Evolutionary conservation across 2,329 filamentous ascomycete species (phyloP), one percentile per base, ranked within the genome.

Genomic region (Hypoxylon sp.): DNA sequence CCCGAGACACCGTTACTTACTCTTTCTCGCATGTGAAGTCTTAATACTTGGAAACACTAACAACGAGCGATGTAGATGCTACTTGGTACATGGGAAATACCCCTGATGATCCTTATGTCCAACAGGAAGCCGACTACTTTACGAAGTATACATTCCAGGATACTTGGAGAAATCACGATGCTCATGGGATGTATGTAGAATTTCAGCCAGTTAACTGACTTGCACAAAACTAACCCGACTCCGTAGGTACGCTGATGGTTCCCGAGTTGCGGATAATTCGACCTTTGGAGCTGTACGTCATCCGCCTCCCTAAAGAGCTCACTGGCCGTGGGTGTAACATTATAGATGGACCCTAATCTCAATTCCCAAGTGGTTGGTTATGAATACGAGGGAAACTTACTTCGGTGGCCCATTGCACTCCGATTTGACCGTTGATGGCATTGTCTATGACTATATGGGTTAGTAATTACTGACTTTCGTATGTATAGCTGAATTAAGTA

Each of bases 71-170:
- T 51, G 14, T 47, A 71, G 89, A 91, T 76, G 88, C 89, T 3
- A 90, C 88, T 0, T 90, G 87, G 87, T 86, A 87, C 51, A 75
- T 90, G 13, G 85, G 86, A 26, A 86, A 86, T 51, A 84, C 84
- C 0, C 83, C 84, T 0, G 74, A 84, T 14, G 86, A 88, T 73
- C 80, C 85, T 0, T 91, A 90, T 72, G 85, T 88, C 0, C 76
- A 83, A 39, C 79, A 87, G 50, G 83, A 86, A 62, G 82, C 86
- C 1, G 85, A 90, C 50, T 91, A 90, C 76, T 91, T 90, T 73
- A 91, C 88, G 22, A 91, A 91, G 75, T 91, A 91, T 72, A 90
- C 86, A 0, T 90, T 91, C 65, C 81, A 83, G 3, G 86, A 87
- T 63, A 82, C 81, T 1, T 90, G 87, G 86, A 81, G 87, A 53